A percentile compares a stretch with the other conserved stretches of the same genome.
phyloP scores from a whole-genome alignment of 2,329 filamentous ascomycete genomes.

The Lasiodiplodia sp. region DNA sequence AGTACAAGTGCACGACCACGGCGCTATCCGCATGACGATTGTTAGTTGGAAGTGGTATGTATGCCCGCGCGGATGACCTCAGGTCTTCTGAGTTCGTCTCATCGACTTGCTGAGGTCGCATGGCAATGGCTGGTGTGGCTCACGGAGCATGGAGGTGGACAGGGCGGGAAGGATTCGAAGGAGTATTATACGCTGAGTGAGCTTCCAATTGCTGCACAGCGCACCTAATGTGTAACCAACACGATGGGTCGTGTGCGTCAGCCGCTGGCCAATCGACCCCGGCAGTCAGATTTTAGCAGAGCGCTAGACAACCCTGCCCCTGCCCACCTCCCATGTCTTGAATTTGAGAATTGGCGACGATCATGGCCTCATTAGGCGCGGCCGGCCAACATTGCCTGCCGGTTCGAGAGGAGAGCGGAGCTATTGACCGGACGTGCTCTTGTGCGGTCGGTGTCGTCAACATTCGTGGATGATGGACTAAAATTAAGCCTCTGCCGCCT shows the following conservation, averaged over 20 bases:
- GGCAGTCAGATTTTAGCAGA: slow-evolving; percentile 14
- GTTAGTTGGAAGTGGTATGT: background rate
- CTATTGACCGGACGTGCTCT: background rate
- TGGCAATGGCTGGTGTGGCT: background rate
- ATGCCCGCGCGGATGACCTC: background rate
- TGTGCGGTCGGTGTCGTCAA: no score
- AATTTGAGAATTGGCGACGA: background rate
- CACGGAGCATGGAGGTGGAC: background rate
- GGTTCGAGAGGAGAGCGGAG: background rate
- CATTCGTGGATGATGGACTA: background rate
- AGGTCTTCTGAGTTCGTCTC: background rate
- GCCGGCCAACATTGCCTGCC: background rate
- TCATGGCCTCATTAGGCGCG: background rate
- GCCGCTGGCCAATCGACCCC: background rate
- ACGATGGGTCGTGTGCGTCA: background rate
- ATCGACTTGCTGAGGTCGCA: no score
- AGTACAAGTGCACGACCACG: background rate
- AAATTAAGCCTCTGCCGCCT: slow-evolving; percentile 1
- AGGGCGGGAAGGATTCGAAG: slow-evolving; percentile 16
- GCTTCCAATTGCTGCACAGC: background rate
- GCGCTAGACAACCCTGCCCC: background rate
- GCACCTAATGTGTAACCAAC: background rate
- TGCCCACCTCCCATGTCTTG: background rate
- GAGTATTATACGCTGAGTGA: slow-evolving; percentile 14
- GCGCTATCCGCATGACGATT: slow-evolving; percentile 12